Evolutionary conservation across 1,284 basidiomycete species (phyloP), one percentile per base, ranked within the genome.

Genomic region (Leccinum fallax): DNA sequence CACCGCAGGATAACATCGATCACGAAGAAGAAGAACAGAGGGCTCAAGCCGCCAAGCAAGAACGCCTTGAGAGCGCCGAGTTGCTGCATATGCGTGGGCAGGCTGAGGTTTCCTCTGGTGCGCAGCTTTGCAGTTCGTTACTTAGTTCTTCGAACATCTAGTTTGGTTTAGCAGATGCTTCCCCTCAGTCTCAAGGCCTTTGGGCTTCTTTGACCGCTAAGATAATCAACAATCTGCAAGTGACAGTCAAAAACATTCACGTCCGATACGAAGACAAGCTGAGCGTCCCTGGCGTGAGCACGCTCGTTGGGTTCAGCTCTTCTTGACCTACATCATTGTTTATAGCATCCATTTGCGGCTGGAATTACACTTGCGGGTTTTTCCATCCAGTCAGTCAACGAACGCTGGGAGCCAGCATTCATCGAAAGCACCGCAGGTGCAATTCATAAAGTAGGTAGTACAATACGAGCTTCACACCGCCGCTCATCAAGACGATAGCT

Each of bases 161-260:
- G 57, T 58, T 32, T 30, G 56, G 21, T 11, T 40, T 24, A 15
- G 43, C 48, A 72, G 87, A 86, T 70, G 84, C 90, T 64, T 85
- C 89, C 51, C 82, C 87, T 15, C 90, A 97, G 74, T 85, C 88
- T 10, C 89, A 95, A 76, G 90, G 91, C 26, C 84, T 97, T 65
- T 83, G 93, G 67, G 85, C 92, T 55, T 95, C 95, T 19, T 81
- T 99, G 63, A 88, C 92, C 56, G 87, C 92, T 55, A 97, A 97
- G 75, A 89, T 99, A 64, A 86, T 99, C 67, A 97, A 99, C 78
- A 99, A 99, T 73, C 78, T 99, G 16, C 97, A 99, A 79, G 88
- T 99, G 43, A 96, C 94, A 16, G 88, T 99, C 63, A 93, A 92
- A 78, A 95, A 97, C 69, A 93, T 98, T 56, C 96, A 98, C 73